phyloP scores from a whole-genome alignment of 2,329 filamentous ascomycete genomes.

The Cercospora citrullina region DNA sequence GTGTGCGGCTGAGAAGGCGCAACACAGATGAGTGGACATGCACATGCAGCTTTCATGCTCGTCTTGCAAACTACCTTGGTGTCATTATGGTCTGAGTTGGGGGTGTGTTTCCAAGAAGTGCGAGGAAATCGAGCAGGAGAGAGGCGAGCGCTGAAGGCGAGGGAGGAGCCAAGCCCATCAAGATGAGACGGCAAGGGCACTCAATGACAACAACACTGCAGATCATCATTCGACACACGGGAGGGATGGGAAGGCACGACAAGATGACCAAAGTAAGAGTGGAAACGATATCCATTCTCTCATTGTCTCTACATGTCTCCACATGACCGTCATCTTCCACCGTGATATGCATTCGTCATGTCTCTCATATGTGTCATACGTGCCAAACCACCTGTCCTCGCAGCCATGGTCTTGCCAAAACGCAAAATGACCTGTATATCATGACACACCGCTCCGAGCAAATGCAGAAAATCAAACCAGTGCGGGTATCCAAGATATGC shows the following conservation, averaged over 20 bases:
- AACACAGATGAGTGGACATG: not conserved
- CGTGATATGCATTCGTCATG: not conserved
- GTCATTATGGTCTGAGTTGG: not conserved
- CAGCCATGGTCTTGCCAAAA: not conserved
- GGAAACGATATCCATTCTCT: not conserved
- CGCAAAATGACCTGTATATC: not conserved
- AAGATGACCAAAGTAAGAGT: not conserved
- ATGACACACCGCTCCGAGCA: not conserved
- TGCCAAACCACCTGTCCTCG: not conserved
- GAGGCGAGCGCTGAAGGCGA: not conserved
- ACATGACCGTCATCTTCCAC: not conserved
- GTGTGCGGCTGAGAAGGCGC: not conserved
- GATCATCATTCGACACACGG: not conserved
- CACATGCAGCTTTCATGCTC: not conserved
- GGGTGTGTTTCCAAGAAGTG: not conserved
- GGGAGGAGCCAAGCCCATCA: not conserved
- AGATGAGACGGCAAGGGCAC: not conserved
- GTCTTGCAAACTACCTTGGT: not conserved
- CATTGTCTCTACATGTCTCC: not conserved
- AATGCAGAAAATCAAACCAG: conserved; percentile 3
- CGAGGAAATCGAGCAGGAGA: not conserved
- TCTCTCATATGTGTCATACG: not conserved
- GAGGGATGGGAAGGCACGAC: not conserved
- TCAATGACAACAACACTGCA: not conserved
- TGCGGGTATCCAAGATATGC: conserved; percentile 6